These are phyloP conservation scores for Neopestalotiopsis rosae DNA, from an alignment of 2,329 filamentous ascomycete genomes.

Conservation along the genomic window DNA sequence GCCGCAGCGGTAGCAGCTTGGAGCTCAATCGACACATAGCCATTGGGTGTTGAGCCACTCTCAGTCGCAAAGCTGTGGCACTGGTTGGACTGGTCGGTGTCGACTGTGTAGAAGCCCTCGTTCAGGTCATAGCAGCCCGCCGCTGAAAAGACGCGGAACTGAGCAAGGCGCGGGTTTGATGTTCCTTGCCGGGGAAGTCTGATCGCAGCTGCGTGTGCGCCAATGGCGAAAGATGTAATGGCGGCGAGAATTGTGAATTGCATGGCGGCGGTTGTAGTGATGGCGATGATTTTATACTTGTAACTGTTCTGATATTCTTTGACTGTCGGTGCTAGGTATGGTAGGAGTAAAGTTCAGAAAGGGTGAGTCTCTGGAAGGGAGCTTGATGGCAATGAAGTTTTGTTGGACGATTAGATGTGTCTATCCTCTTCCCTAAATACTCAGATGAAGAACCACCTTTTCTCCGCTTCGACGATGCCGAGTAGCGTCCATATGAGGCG, in stretches of 20 bases:
- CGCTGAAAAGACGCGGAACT: slow-evolving; percentile 21
- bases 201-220: slow-evolving; percentile 14
- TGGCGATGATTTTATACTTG: background rate
- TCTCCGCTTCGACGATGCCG: background rate
- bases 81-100: slow-evolving; percentile 14
- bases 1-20: background rate
- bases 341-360: background rate
- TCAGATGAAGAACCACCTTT: background rate
- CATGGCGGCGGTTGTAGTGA: background rate
- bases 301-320: background rate
- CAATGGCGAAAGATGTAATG: slow-evolving; percentile 4
- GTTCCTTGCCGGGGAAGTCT: slow-evolving; percentile 15
- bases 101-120: slow-evolving; percentile 22
- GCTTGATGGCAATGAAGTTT: background rate
- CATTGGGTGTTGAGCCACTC: slow-evolving; percentile 1
- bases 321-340: background rate
- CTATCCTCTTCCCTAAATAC: background rate
- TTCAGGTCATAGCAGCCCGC: slow-evolving; percentile 19
- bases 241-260: slow-evolving; percentile 10
- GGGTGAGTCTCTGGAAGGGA: background rate
- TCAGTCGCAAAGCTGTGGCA: slow-evolving; percentile 12
- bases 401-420: background rate
- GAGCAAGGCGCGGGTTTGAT: slow-evolving; percentile 20
- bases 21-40: slow-evolving; percentile 15
- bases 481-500: background rate